Conservation (phyloP, 2,329 filamentous ascomycete genomes). For the Fusarium metavorans region DNA sequence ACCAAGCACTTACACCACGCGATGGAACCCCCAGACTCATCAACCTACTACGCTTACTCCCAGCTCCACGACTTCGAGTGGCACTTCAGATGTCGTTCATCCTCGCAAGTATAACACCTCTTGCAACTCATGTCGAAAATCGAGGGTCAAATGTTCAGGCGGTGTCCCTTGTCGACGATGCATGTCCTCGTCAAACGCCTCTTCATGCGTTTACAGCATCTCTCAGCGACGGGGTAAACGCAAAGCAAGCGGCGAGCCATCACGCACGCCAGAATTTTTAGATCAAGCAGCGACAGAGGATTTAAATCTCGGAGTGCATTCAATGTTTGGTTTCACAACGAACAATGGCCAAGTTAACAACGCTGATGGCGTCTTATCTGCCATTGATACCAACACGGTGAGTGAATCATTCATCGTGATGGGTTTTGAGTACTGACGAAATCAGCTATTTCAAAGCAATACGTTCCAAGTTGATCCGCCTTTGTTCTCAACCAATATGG, state of each 20-base stretch:
- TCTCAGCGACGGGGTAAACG: constrained; percentile 16
- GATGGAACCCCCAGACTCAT: background rate
- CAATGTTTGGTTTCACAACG: background rate
- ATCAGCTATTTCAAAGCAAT: background rate
- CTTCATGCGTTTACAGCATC: constrained; percentile 5
- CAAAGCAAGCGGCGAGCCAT: background rate
- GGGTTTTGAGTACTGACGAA: background rate
- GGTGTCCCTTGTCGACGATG: constrained; percentile 9
- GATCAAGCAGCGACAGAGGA: background rate
- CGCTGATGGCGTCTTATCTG: background rate
- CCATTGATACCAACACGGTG: background rate
- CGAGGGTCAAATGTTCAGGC: constrained; percentile 15
- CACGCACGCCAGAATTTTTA: fast-evolving
- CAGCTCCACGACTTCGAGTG: background rate
- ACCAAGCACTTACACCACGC: background rate
- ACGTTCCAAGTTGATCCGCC: background rate
- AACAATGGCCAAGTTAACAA: no score
- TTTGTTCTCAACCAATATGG: background rate
- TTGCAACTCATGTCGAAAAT: constrained; percentile 19
- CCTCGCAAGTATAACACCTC: constrained; percentile 10
- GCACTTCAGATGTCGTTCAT: background rate
- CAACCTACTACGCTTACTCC: background rate
- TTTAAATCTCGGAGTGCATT: background rate
- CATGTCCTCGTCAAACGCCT: background rate
- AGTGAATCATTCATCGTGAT: background rate